These are phyloP conservation scores for Cytospora piceicola DNA, from an alignment of 2,329 filamentous ascomycete genomes.

Conservation along the genomic window DNA sequence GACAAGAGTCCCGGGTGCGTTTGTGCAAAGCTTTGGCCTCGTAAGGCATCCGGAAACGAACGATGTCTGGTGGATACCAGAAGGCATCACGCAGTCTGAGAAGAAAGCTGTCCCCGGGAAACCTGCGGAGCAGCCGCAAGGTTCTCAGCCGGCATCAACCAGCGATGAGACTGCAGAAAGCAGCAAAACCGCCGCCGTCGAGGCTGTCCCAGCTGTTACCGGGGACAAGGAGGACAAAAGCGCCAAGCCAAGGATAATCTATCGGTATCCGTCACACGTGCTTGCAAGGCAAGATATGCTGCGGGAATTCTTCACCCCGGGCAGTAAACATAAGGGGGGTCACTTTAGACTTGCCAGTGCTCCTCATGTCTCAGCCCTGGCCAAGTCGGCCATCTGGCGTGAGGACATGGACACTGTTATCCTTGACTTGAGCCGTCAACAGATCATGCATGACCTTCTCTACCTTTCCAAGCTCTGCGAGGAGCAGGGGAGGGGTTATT, in stretches of 20 bases:
- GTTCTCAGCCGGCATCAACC: not conserved
- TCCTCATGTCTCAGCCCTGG: slow-evolving; percentile 16
- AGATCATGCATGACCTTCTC: slow-evolving; percentile 51
- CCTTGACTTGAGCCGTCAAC: slow-evolving; percentile 53
- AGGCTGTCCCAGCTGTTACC: not conserved
- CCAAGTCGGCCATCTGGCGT: slow-evolving; percentile 48
- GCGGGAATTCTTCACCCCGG: slow-evolving; percentile 29
- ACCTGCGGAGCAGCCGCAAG: slow-evolving; percentile 6
- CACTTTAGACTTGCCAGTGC: slow-evolving; percentile 31
- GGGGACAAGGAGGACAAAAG: slow-evolving; percentile 18
- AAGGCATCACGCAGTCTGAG: slow-evolving; percentile 26
- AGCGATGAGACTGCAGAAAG: not conserved
- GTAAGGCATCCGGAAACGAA: slow-evolving; percentile 58
- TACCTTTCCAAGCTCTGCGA: slow-evolving; percentile 42
- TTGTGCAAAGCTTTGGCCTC: slow-evolving; percentile 65
- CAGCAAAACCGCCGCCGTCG: not conserved
- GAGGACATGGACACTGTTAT: slow-evolving; percentile 60
- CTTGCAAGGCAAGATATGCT: slow-evolving; percentile 43
- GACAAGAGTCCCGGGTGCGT: slow-evolving; percentile 58
- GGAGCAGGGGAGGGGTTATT: slow-evolving; percentile 41
- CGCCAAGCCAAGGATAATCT: slow-evolving; percentile 21
- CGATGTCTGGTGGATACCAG: slow-evolving; percentile 60
- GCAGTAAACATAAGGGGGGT: slow-evolving; percentile 30
- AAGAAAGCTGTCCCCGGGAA: slow-evolving; percentile 4
- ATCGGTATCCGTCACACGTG: slow-evolving; percentile 38